Base-by-base conservation (phyloP, 805 yeast genomes). In the Yueomyces sp. region DNA sequence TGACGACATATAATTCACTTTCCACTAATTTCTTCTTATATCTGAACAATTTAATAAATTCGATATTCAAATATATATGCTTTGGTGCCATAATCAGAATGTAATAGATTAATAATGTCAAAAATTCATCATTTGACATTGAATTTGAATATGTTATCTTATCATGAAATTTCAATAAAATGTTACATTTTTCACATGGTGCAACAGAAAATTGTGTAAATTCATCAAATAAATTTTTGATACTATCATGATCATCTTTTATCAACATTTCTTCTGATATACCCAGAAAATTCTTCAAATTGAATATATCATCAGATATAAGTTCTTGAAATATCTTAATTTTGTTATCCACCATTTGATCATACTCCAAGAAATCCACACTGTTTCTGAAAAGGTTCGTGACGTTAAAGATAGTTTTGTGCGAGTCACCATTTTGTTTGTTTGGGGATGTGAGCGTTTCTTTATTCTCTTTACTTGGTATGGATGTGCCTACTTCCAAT, bases 21-120 rank as follows among this genome's bases (percentile, higher is more conserved):
- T 59, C 58, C 4, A 56, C 54, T n/a, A 61, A 44, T 39, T 56
- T 56, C 38, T 56, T 57, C 42, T 56, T 59, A 43, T 56, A 56
- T 39, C 65, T 55, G 39, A 61, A 61, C 26, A 61, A 39, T 41
- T 55, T 58, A 29, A 59, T 55, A 42, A 57, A 61, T 43, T 60
- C 56, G 12, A 51, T 43, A 37, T 54, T 58, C 33, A 61, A 44
- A 39, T 55, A 59, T 4, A 60, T 44, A 39, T 54, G 50, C 41
- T 49, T 52, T 7, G 58, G 55, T 19, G 48, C 52, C 8, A 47
- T 39, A 26, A 45, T 49, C 5, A 60, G 57, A 29, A 56, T 46
- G 39, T 56, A 52, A 43, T 52, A 60, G 12, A 61, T 59, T 40
- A 61, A 40, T 36, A 55, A 43, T 4, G 65, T 56, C 32, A 61